Percentiles rank a stretch among this genome's conserved stretches.
phyloP scores from a whole-genome alignment of 352 stramenopile genomes.

The Phytopythium boreale region DNA sequence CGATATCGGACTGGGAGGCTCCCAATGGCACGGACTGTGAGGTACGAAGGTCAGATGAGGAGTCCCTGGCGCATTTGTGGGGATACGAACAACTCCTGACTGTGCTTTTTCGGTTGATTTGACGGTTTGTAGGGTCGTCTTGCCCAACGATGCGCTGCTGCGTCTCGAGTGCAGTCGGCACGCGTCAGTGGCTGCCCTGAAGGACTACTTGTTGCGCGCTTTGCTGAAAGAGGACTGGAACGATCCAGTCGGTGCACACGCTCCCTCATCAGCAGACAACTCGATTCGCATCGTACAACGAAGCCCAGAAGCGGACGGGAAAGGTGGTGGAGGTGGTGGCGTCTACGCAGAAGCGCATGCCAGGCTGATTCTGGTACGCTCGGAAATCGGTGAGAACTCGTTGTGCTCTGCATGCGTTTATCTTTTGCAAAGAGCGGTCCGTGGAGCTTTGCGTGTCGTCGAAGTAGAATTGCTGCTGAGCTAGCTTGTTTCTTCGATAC shows the following conservation, averaged over 20 bases:
- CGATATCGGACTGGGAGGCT: not conserved
- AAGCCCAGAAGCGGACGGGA: not conserved
- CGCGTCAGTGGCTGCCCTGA: not conserved
- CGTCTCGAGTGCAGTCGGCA: not conserved
- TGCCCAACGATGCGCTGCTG: not conserved
- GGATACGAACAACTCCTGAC: not conserved
- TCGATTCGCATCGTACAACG: not conserved
- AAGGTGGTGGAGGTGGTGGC: no score
- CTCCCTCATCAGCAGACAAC: not conserved
- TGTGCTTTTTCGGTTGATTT: not conserved
- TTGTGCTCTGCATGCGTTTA: not conserved
- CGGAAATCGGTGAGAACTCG: constrained; percentile 13
- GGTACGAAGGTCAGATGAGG: not conserved
- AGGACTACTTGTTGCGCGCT: not conserved
- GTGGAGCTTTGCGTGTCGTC: no score
- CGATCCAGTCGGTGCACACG: not conserved
- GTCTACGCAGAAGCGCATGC: not conserved
- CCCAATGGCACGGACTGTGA: not conserved
- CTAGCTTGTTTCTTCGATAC: constrained; percentile 1
- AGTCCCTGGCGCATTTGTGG: not conserved
- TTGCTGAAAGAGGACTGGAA: not conserved
- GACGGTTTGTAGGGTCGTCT: not conserved
- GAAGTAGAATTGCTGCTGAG: no score
- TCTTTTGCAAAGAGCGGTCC: not conserved
- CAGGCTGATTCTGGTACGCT: constrained; percentile 21